Base-by-base conservation (phyloP, 2,329 filamentous ascomycete species). In the Talaromyces sp. region DNA sequence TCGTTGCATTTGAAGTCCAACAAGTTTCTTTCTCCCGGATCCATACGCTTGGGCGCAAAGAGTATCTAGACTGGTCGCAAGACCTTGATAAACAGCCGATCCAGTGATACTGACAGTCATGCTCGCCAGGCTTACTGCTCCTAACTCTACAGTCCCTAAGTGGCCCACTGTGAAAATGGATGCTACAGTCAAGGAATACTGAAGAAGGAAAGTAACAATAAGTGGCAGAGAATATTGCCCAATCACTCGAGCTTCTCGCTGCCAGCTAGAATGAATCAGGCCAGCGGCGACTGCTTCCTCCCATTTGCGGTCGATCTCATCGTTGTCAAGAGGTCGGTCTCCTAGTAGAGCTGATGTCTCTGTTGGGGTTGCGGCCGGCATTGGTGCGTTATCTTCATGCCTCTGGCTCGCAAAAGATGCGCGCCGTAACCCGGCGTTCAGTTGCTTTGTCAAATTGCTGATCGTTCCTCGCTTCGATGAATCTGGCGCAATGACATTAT, bases 1-100 rank as follows among this genome's bases (percentile, higher is more conserved):
- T 65, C 91, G 85, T 78, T 95, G 91, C 68, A 92, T 84, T 72
- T 95, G 91, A 63, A 95, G 77, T 1, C 91, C 94, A 66, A 98
- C 94, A 5, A 98, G 86, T 70, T 93, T 91, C 74, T 91, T 96
- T 75, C 90, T 91, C 0, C 94, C 94, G 0, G 91, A 96, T 2
- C 95, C 94, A 74, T 96, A 98, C 0, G 95, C 94, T 77, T 98
- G 94, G 0, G 94, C 88, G 76, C 94, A 97, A 2, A 98, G 87
- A 0, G 94, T 98, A 78, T 98, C 94, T 43, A 98, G 83, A 69
- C 90, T 92, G 4, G 94, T 98, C 0, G 93, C 90, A 15, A 98
- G 84, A n/a, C 93, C 91, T 73, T 93, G 90, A 73, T 91, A 90
- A 17, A 91, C 87, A 0, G 89, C 90, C 72, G 91, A 89, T 65